Conservation (phyloP, 805 yeast genomes). For the Yarrowia sp. region DNA sequence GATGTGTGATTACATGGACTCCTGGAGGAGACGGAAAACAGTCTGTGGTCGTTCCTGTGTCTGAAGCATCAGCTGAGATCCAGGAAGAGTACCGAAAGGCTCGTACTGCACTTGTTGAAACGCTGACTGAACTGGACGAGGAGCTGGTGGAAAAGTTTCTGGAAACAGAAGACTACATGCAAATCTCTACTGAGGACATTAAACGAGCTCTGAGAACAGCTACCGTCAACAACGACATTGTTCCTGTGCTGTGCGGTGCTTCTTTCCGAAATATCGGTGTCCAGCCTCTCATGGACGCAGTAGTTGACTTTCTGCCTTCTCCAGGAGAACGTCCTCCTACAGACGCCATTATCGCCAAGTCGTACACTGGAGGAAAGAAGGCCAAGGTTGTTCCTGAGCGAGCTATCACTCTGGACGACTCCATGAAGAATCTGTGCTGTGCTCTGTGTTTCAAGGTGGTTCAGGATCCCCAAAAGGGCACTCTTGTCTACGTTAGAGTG, state of each 20-base stretch:
- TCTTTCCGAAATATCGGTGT: constrained; percentile 91
- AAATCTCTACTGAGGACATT: constrained; percentile 54
- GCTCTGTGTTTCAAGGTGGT: constrained; percentile 90
- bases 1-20: constrained; percentile 51
- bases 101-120: constrained; percentile 76
- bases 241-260: constrained; percentile 90
- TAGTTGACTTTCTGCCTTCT: constrained; percentile 73
- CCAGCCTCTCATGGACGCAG: constrained; percentile 86
- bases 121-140: constrained; percentile 81
- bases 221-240: constrained; percentile 54
- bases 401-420: constrained; percentile 10
- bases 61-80: constrained; percentile 37
- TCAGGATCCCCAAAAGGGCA: constrained; percentile 74
- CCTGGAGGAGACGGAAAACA: constrained; percentile 47
- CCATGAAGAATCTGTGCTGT: constrained; percentile 55
- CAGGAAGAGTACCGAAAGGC: constrained; percentile 52
- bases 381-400: neutral
- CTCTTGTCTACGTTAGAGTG: constrained; percentile 80
- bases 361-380: constrained; percentile 13
- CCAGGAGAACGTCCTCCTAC: constrained; percentile 66
- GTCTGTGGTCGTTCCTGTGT: constrained; percentile 46
- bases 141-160: constrained; percentile 69
- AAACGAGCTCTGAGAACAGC: constrained; percentile 59
- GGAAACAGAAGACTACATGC: constrained; percentile 63
- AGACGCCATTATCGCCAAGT: constrained; percentile 39